Base-by-base conservation (phyloP, 129 eudicot species). In the Centella asiatica region DNA sequence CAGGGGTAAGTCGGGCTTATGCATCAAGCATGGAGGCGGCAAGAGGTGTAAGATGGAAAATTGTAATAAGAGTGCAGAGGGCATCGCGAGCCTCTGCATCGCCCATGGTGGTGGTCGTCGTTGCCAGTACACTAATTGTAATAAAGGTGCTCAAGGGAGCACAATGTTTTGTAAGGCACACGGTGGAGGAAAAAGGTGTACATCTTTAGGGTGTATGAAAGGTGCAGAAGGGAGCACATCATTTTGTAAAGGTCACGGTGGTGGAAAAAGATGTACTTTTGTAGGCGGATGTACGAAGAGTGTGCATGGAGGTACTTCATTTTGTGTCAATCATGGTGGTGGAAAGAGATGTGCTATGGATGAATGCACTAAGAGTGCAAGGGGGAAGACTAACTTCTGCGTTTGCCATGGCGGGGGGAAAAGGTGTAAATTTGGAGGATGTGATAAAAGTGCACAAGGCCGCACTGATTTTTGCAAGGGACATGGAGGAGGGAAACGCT, bases 331-430 rank as follows among this genome's bases (percentile, higher is more conserved):
- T 12, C 98, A 92, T 31, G 98, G 96, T 20, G 98, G 98, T 17
- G 98, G 98, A 0, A 92, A 87, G 78, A 82, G 98, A 53, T 92
- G 98, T 47, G 84, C 82, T 1, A 31, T 59, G 62, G 31, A 72
- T 3, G 98, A 69, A 27, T 92, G 98, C 65, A 79, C 85, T 3
- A 92, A 82, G 79, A 87, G 98, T 37, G 98, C 98, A 0, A 73
- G 98, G 63, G 98, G 98, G 3, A 75, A 81, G 5, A 92, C 98
- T 2, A 68, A 58, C 29, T 83, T 72, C 23, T 92, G 98, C 69
- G 98, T 92, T 5, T 81, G 96, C 32, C 98, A 92, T 39, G 98
- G 98, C 24, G 98, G 98, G 2, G 98, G 98, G 0, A 92, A 87
- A 66, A 79, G 98, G 57, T 92, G 98, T 55, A 73, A 71, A 47